These are phyloP conservation scores for Zygosaccharomyces sapae DNA, from an alignment of 1,139 yeast genomes.

Conservation along the genomic window DNA sequence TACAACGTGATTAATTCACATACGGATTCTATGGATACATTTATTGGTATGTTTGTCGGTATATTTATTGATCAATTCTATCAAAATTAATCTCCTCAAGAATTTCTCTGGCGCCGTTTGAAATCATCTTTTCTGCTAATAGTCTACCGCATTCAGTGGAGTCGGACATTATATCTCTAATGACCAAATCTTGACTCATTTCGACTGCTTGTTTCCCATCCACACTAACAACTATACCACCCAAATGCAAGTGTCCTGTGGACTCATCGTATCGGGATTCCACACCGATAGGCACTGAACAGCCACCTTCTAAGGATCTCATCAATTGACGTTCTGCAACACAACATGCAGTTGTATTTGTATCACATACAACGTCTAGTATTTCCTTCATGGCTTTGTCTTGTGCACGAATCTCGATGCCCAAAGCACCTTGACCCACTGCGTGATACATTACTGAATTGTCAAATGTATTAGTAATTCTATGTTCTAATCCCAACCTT, in stretches of 20 bases:
- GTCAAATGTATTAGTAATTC: conserved; percentile 67
- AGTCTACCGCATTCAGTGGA: conserved; percentile 67
- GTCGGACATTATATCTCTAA: conserved; percentile 45
- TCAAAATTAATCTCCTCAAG: conserved; percentile 76
- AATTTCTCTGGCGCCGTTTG: conserved; percentile 77
- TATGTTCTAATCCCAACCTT: conserved; percentile 62
- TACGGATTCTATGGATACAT: background rate
- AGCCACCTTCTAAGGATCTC: conserved; percentile 95
- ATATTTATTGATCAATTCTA: no score
- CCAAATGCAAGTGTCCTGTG: conserved; percentile 47
- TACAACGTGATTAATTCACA: background rate
- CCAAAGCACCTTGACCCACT: conserved; percentile 97
- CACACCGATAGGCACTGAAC: conserved; percentile 96
- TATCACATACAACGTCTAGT: conserved; percentile 61
- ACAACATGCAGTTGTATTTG: conserved; percentile 68
- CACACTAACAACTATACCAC: conserved; percentile 77
- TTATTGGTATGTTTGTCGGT: no score
- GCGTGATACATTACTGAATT: conserved; percentile 92
- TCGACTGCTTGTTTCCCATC: conserved; percentile 74
- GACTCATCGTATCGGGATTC: conserved; percentile 51
- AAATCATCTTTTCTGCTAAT: conserved; percentile 64
- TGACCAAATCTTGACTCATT: conserved; percentile 28
- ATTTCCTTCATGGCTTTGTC: conserved; percentile 58
- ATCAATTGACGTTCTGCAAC: conserved; percentile 85
- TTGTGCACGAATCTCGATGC: conserved; percentile 75